Percentiles rank a stretch among this genome's conserved stretches.
phyloP scores from a whole-genome alignment of 257 asterid genomes.

The Fraxinus excelsior region DNA sequence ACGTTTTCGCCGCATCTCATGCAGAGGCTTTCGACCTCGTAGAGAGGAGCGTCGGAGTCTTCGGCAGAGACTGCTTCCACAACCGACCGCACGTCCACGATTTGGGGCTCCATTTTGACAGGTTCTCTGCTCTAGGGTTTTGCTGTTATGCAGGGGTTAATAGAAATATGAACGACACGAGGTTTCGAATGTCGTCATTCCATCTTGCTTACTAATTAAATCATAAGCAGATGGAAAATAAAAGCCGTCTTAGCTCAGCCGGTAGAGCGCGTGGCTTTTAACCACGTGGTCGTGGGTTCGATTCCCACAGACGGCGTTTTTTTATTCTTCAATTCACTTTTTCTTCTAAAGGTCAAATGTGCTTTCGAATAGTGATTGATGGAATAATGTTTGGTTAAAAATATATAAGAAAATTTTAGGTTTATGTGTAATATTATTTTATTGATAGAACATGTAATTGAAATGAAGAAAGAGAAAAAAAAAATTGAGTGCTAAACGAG shows the following conservation, averaged over 20 bases:
- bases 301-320: constrained; percentile 85
- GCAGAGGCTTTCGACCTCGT: constrained; percentile 85
- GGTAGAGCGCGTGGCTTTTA: constrained; percentile 99
- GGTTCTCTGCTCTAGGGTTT: constrained; percentile 9
- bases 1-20: constrained; percentile 94
- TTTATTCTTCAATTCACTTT: no score
- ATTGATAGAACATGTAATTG: no score
- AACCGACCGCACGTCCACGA: constrained; percentile 82
- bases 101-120: constrained; percentile 36
- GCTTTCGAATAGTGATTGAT: no score
- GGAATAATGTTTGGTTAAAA: no score
- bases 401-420: no score
- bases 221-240: no score
- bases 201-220: no score
- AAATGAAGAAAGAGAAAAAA: no score
- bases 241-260: constrained; percentile 84
- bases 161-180: not conserved
- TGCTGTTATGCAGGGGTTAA: not conserved
- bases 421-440: no score
- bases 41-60: constrained; percentile 65
- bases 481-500: no score
- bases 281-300: constrained; percentile 99
- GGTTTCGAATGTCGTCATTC: not conserved
- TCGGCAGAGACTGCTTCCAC: constrained; percentile 74
- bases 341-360: no score